These are phyloP conservation scores for Podospora conica DNA, from an alignment of 495 filamentous ascomycete species.

Conservation along the genomic window DNA sequence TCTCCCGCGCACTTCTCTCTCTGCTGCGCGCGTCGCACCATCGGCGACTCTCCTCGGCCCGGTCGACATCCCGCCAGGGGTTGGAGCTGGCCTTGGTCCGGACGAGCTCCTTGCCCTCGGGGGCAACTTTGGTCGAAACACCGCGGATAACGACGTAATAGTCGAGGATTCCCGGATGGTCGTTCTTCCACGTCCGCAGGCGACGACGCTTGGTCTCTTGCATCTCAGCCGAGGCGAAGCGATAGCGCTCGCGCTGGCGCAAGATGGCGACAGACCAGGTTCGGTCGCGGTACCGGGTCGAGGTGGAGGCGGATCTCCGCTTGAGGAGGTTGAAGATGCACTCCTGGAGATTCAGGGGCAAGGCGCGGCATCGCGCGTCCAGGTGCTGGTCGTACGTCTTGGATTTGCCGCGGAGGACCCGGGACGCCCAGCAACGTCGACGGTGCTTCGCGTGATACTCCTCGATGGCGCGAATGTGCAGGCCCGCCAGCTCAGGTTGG, in stretches of 20 bases:
- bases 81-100: slow-evolving; percentile 4
- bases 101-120: background rate
- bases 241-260: slow-evolving; percentile 8
- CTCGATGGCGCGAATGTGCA: slow-evolving; percentile 17
- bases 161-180: background rate
- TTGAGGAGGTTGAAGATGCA: slow-evolving; percentile 13
- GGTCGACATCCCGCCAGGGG: slow-evolving; percentile 18
- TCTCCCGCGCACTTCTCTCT: background rate
- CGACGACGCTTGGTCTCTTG: slow-evolving; percentile 19
- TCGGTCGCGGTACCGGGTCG: slow-evolving; percentile 15
- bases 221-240: slow-evolving; percentile 15
- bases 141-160: slow-evolving; percentile 24
- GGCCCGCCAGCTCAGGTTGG: slow-evolving; percentile 16
- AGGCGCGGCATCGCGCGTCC: slow-evolving; percentile 15
- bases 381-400: slow-evolving; percentile 26
- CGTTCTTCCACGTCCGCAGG: slow-evolving; percentile 23
- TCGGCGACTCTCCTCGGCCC: slow-evolving; percentile 5
- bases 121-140: slow-evolving; percentile 10
- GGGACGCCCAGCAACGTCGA: slow-evolving; percentile 13
- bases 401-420: slow-evolving; percentile 10
- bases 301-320: slow-evolving; percentile 9
- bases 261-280: slow-evolving; percentile 23
- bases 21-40: slow-evolving; percentile 3
- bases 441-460: slow-evolving; percentile 15
- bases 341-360: slow-evolving; percentile 10